Base-by-base conservation (phyloP, 2,329 filamentous ascomycete species). In the Lachnellula cervina region DNA sequence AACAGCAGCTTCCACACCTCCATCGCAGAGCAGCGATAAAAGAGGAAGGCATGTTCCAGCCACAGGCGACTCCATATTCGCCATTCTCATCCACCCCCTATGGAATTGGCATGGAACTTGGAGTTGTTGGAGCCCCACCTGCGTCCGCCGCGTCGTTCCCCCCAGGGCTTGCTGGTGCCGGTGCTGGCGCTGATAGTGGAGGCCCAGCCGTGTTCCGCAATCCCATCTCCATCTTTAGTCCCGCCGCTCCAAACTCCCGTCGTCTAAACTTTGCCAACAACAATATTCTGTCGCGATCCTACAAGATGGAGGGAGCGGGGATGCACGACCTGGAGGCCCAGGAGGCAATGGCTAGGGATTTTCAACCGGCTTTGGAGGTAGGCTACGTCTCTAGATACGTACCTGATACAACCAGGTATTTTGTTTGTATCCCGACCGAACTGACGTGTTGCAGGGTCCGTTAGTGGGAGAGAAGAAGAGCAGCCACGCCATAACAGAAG, bases 381-480 rank as follows among this genome's bases (percentile, higher is more conserved):
- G n/a, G 43, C 38, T 13, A 38, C 44, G 23, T 16, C 23, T 14
- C 44, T 13, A 32, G 19, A 23, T 9, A 1, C 7, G 2, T n/a
- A 32, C 28, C 28, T 32, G 11, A 32, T 32, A 32, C 28, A 32
- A 11, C 28, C 28, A 11, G 11, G 28, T 32, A 32, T 32, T 32
- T 32, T 11, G 28, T 32, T 9, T 32, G 28, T 32, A 32, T 32
- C 28, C 8, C 28, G 23, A 8, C 53, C 19, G 28, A 60, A 55
- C 65, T 72, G 60, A 71, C 64, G 55, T 55, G 46, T 37, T 62
- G 61, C 68, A 97, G 93, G 91, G 90, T 54, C 89, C 90, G 59
- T 78, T 92, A 49, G 88, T 97, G 62, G 89, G 90, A 66, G 80
- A 87, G 59, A 89, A 88, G 73, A 83, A 84, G 67, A 82, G 88